Conservation (phyloP, 805 yeast genomes). For the Millerozyma acaciae region DNA sequence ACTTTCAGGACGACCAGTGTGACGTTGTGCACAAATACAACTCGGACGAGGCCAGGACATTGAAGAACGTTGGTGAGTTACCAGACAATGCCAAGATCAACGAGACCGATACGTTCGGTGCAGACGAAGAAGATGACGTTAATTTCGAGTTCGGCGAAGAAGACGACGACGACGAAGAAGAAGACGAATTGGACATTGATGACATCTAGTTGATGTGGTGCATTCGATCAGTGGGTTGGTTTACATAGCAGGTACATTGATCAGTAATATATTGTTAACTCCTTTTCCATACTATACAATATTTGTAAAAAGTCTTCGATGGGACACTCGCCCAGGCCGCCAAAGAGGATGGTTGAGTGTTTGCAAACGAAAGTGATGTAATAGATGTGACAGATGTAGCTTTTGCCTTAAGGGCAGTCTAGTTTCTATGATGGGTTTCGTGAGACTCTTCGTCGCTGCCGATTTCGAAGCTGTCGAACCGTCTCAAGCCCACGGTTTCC, state of each 20-base stretch:
- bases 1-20: constrained; percentile 97
- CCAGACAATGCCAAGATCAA: constrained; percentile 97
- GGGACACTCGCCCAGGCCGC: too few relatives aligned
- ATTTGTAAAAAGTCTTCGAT: too few relatives aligned
- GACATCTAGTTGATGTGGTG: constrained; percentile 58
- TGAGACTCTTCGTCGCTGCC: constrained; percentile 38
- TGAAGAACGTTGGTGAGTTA: constrained; percentile 92
- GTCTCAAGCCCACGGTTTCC: constrained; percentile 51
- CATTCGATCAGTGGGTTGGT: constrained; percentile 8
- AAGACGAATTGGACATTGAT: constrained; percentile 71
- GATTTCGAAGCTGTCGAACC: constrained; percentile 59
- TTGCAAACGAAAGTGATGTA: too few relatives aligned
- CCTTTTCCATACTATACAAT: too few relatives aligned
- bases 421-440: constrained; percentile 2
- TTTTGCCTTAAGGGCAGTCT: too few relatives aligned
- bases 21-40: constrained; percentile 96
- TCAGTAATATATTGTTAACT: constrained; percentile 1
- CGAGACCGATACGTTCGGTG: constrained; percentile 96
- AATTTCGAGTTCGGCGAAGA: constrained; percentile 97
- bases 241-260: too few relatives aligned
- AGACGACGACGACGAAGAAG: constrained; percentile 74
- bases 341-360: too few relatives aligned
- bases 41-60: constrained; percentile 96
- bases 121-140: constrained; percentile 94
- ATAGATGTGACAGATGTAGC: too few relatives aligned